Base-by-base conservation (phyloP, 352 stramenopile species). In the Phytophthora citrophthora region DNA sequence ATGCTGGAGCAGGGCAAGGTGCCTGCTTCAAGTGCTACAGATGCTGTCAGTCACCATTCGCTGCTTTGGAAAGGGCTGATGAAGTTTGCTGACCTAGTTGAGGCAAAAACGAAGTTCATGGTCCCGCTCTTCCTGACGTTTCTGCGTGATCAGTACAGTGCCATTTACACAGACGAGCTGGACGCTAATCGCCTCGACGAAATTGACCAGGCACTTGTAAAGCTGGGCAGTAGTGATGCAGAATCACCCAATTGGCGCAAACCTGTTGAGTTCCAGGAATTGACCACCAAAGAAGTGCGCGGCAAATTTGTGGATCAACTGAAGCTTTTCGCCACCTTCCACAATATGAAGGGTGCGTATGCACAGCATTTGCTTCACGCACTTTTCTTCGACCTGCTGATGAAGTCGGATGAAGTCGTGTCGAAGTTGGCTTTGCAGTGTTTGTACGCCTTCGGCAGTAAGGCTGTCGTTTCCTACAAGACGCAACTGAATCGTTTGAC, bases 361-460 rank as follows among this genome's bases (percentile, higher is more conserved):
- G 86, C 85, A 7, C 76, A 96, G 32, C 36, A 64, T 2, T 56
- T 97, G 10, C 77, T 97, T 18, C 89, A 95, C 62, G 70, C 75
- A 23, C 70, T 96, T 16, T 96, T 96, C 70, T 91, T 93, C 16
- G 86, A 94, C n/a, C 68, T 97, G 55, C 67, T 97, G 44, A 90
- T 96, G 73, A 97, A 96, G 62, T 85, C 91, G 5, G 91, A 97
- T 52, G 88, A 94, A 41, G 66, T 87, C 18, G 62, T 97, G 18
- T 95, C 89, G 1, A 93, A 94, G 59, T 63, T 97, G 7, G 89
- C 89, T 18, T 76, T 97, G 16, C 77, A 93, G 54, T 97, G 90
- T 59, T 62, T 97, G 18, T 95, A 90, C 36, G 79, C 82, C 15
- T 97, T 93, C 59, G 89, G 88, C 27, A 90, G 77, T 54, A 90